A percentile compares a stretch with the other conserved stretches of the same genome.
These are phyloP conservation scores for Solanum appendiculatum DNA, from an alignment of 257 asterid genomes.

Conservation along the genomic window DNA sequence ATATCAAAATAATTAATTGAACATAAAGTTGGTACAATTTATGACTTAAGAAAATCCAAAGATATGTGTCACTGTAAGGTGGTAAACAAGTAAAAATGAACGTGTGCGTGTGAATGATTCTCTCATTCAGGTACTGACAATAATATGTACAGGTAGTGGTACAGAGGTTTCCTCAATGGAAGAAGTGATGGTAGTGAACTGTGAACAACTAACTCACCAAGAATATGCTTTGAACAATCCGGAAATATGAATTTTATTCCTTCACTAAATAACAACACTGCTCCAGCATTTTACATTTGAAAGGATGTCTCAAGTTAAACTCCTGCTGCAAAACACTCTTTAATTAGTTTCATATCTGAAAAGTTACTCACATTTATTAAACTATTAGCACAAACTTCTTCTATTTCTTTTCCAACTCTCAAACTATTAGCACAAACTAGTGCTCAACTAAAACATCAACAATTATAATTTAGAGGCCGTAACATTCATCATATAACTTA, in stretches of 20 bases:
- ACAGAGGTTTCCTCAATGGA: constrained; percentile 82
- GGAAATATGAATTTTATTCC: neutral
- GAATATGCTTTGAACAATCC: neutral
- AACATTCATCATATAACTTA: no score
- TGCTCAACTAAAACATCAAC: no score
- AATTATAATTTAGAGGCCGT: no score
- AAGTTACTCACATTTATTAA: no score
- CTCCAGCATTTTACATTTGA: neutral
- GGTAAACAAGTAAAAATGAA: neutral
- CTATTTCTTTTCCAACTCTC: no score
- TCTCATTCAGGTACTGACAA: neutral
- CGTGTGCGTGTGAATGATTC: neutral
- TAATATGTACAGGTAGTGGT: constrained; percentile 46
- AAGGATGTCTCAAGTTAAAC: neutral
- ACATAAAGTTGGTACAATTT: neutral
- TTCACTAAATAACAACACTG: neutral
- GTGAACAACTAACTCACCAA: neutral
- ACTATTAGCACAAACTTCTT: neutral
- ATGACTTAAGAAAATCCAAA: neutral
- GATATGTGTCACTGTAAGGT: neutral
- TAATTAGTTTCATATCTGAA: no score
- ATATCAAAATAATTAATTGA: no score
- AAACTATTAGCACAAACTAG: no score
- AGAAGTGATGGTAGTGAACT: constrained; percentile 28
- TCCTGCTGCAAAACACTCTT: neutral